Percentiles rank a stretch among this genome's conserved stretches.
phyloP scores from a whole-genome alignment of 2,329 filamentous ascomycete species.

The Hypoxylon sp. region DNA sequence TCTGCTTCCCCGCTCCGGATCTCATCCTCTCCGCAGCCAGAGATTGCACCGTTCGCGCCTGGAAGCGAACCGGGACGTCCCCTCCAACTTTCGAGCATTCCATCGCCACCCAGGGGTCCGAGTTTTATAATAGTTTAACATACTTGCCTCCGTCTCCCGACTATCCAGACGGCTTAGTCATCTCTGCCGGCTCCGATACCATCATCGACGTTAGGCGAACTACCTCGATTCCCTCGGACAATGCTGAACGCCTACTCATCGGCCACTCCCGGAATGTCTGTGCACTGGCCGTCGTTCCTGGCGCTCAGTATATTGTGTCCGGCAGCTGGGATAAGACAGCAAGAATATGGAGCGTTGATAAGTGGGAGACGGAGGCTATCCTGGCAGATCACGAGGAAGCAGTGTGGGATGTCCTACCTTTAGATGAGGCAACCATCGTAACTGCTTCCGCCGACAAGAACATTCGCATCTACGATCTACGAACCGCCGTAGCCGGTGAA shows the following conservation, averaged over 20 bases:
- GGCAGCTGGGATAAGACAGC: constrained; percentile 95
- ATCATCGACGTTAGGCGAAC: constrained; percentile 91
- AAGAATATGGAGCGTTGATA: constrained; percentile 85
- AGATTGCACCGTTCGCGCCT: constrained; percentile 90
- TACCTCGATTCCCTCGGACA: constrained; percentile 73
- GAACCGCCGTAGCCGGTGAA: constrained; percentile 68
- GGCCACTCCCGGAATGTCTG: constrained; percentile 92
- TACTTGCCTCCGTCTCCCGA: constrained; percentile 77
- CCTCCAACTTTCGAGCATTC: constrained; percentile 81
- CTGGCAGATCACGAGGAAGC: constrained; percentile 80
- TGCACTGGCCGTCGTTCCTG: constrained; percentile 81
- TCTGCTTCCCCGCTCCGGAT: constrained; percentile 80
- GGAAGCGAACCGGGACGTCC: constrained; percentile 76
- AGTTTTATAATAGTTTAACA: constrained; percentile 89
- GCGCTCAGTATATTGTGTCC: constrained; percentile 82
- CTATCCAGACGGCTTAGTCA: constrained; percentile 82
- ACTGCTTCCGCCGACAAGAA: constrained; percentile 94
- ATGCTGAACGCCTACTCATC: constrained; percentile 86
- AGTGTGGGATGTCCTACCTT: constrained; percentile 92
- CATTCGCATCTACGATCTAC: constrained; percentile 85
- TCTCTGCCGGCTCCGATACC: constrained; percentile 91
- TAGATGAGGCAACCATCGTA: constrained; percentile 83
- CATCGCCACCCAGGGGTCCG: constrained; percentile 83
- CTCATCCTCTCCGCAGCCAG: constrained; percentile 87
- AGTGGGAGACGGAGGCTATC: constrained; percentile 82